Conservation (phyloP, 2,329 filamentous ascomycete species). For the Pseudohalonectria lignicola region DNA sequence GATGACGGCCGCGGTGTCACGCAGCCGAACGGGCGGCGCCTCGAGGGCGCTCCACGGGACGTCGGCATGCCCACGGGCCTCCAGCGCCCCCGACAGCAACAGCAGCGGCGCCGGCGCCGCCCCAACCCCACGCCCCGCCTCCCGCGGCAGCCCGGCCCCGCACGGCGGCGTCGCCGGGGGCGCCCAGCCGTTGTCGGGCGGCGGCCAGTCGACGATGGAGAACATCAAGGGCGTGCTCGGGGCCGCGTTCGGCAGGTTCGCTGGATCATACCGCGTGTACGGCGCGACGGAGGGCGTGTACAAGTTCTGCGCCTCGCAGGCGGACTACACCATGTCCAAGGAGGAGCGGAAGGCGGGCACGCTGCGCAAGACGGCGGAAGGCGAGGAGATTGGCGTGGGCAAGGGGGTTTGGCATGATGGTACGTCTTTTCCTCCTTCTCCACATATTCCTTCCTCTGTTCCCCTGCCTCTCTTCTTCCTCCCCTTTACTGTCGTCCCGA, state of each 20-base stretch:
- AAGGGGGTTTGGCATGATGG: slow-evolving; percentile 74
- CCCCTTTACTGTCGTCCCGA: too few relatives aligned
- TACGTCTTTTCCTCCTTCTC: slow-evolving; percentile 25
- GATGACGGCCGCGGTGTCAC: background rate
- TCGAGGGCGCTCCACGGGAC: background rate
- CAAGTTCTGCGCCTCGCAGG: slow-evolving; percentile 61
- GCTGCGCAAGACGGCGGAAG: slow-evolving; percentile 61
- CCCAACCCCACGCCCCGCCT: too few relatives aligned
- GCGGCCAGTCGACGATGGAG: slow-evolving; percentile 3
- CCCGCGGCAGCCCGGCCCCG: too few relatives aligned
- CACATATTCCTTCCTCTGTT: background rate
- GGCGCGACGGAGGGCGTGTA: slow-evolving; percentile 69
- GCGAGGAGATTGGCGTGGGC: slow-evolving; percentile 71
- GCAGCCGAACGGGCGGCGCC: background rate
- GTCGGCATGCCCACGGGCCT: background rate
- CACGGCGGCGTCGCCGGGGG: too few relatives aligned
- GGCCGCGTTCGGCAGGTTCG: background rate
- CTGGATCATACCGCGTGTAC: slow-evolving; percentile 60
- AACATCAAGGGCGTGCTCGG: slow-evolving; percentile 3
- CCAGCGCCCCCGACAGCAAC: background rate
- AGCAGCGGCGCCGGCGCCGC: too few relatives aligned
- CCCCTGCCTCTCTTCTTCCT: too few relatives aligned
- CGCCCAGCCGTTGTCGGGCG: too few relatives aligned
- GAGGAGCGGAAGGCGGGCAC: slow-evolving; percentile 52
- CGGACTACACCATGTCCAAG: slow-evolving; percentile 66